Evolutionary conservation across 805 yeast species (phyloP), one percentile per base, ranked within the genome.

Genomic region (Suhomyces tanzawaensis): DNA sequence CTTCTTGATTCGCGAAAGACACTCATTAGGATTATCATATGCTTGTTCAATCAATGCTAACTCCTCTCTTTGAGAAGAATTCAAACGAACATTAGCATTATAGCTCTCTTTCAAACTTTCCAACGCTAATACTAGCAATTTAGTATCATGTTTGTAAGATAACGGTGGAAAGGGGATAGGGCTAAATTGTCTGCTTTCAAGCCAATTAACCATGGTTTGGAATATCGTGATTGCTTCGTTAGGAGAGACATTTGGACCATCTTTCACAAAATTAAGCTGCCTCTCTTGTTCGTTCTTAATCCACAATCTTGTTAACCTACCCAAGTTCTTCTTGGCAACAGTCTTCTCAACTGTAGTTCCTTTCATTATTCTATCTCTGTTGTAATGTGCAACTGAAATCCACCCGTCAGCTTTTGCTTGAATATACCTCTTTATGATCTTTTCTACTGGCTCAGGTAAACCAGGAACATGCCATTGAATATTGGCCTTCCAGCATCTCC

Each of bases 401-500:
- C 98, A 93, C 5, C 95, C 95, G 51, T 91, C 97, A 2, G 98
- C 96, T 58, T 93, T 91, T 1, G 96, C 95, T 53, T 88, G 83
- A 34, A 93, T 82, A 53, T 93, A 93, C 31, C 96, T 76, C 53
- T 86, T 83, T 44, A 93, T 90, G 26, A 93, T 86, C 30, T 79
- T 77, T 48, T 82, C 93, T 18, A 93, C 78, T 0, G 97, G 97
- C 37, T 76, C 84, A 2, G 99, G 99, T 63, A 93, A 69, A 0
- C 98, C 98, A 1, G 96, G 95, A 12, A 93, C 98, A 49, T 87
- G 81, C 98, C 98, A 93, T 0, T 97, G 96, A 41, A 93, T 84
- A 55, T 93, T 91, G 2, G 99, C 99, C 59, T 93, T 93, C 99
- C 99, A 93, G 59, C 98, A 93, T 58, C 99, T 71, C 99, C 99